Conservation (phyloP, 352 stramenopile genomes). For the Phytopythium boreale region DNA sequence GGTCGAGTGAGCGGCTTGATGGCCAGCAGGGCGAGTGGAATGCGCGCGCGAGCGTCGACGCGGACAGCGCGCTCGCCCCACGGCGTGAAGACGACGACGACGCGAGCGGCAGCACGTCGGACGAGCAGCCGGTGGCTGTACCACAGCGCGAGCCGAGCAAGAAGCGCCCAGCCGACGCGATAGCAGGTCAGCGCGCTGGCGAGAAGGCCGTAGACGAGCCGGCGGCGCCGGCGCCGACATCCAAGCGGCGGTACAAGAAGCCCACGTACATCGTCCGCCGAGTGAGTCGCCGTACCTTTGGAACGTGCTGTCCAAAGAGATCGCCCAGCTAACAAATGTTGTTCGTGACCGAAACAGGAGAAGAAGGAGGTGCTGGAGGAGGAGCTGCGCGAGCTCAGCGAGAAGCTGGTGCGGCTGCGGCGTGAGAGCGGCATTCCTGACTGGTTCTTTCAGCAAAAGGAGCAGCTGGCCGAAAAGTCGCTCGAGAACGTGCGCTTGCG, state of each 20-base stretch:
- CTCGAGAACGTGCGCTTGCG: conserved; percentile 34
- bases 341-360: conserved; percentile 17
- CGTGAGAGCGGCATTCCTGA: conserved; percentile 29
- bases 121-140: conserved; percentile 9
- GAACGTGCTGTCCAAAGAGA: background rate
- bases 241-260: conserved; percentile 28
- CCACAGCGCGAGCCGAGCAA: background rate
- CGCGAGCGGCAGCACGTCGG: conserved; percentile 12
- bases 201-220: background rate
- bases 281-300: background rate
- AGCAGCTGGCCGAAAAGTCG: conserved; percentile 16
- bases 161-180: background rate
- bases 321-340: background rate
- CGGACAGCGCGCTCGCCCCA: background rate
- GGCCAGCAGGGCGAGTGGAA: background rate
- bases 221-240: background rate
- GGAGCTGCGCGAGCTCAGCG: conserved; percentile 27
- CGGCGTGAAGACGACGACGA: conserved; percentile 4
- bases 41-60: background rate
- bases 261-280: conserved; percentile 34
- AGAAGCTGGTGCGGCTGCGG: conserved; percentile 25
- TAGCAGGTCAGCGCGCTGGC: background rate
- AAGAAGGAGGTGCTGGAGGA: conserved; percentile 42
- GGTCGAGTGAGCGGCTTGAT: background rate
- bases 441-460: conserved; percentile 24